Conservation (phyloP, 2,329 filamentous ascomycete genomes). For the Lasiodiplodia theobromae region DNA sequence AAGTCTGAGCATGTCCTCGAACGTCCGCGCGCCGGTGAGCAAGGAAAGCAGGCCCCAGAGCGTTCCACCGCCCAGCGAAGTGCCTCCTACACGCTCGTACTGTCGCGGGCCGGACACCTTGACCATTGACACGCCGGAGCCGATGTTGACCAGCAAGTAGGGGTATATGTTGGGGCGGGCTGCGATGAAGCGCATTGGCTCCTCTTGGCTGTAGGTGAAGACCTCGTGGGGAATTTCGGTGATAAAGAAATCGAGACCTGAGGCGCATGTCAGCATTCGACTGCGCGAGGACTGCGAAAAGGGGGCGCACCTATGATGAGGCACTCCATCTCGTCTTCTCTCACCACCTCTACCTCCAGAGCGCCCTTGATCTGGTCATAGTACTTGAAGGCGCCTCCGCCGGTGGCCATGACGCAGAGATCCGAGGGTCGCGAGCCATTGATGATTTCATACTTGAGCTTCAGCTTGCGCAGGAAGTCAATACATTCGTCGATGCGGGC, state of each 20-base stretch:
- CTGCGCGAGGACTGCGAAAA: not conserved
- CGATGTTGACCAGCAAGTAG: constrained; percentile 97
- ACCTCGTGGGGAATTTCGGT: constrained; percentile 97
- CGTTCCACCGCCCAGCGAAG: constrained; percentile 93
- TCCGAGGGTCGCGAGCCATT: constrained; percentile 76
- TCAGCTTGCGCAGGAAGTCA: constrained; percentile 85
- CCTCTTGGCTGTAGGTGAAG: constrained; percentile 85
- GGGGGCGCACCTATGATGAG: constrained; percentile 78
- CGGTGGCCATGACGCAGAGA: constrained; percentile 92
- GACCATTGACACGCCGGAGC: constrained; percentile 95
- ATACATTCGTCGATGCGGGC: constrained; percentile 93
- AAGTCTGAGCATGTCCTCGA: constrained; percentile 95
- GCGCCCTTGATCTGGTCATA: constrained; percentile 88
- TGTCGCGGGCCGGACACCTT: constrained; percentile 90
- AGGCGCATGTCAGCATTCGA: not conserved
- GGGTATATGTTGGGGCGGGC: constrained; percentile 86
- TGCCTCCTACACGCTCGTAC: constrained; percentile 91
- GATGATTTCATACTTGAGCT: constrained; percentile 78
- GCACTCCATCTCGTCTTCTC: constrained; percentile 99
- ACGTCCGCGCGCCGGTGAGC: constrained; percentile 90
- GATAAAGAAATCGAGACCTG: constrained; percentile 97
- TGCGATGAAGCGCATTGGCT: constrained; percentile 88
- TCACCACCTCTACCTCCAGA: constrained; percentile 83
- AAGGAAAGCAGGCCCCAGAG: constrained; percentile 94
- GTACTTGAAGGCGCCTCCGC: constrained; percentile 95